phyloP scores from a whole-genome alignment of 768 basidiomycete species.

The Termitomyces sp. region DNA sequence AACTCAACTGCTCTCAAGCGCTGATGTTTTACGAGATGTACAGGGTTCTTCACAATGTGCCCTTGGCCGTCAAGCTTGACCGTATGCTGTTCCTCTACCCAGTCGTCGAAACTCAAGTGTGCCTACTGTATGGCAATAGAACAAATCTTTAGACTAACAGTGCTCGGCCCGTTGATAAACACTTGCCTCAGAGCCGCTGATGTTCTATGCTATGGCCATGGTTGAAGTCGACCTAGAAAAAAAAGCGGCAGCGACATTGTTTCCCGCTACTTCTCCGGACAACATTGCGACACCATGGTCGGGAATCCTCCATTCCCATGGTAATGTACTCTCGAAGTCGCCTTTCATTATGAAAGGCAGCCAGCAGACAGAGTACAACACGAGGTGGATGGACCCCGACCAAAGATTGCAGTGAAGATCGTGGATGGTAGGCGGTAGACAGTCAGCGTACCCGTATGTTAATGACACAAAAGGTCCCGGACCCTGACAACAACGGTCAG shows the following conservation, averaged over 20 bases:
- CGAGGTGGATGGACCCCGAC: neutral
- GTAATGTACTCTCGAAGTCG: neutral
- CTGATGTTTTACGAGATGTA: neutral
- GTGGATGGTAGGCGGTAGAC: neutral
- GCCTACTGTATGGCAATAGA: neutral
- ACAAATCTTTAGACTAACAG: neutral
- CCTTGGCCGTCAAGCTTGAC: neutral
- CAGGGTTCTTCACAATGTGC: neutral
- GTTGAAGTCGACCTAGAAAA: neutral
- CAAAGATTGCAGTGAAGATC: neutral
- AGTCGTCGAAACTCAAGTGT: neutral
- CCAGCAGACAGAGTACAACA: conserved; percentile 4
- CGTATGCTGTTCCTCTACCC: neutral
- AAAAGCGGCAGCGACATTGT: neutral
- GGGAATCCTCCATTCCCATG: conserved; percentile 4
- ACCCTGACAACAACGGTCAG: too few species aligned
- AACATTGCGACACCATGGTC: neutral
- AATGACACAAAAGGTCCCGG: neutral
- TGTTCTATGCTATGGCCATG: neutral
- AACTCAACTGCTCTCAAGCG: neutral
- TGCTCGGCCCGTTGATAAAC: too few species aligned
- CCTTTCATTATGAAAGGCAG: neutral
- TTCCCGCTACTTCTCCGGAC: conserved; percentile 1
- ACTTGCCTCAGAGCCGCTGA: neutral
- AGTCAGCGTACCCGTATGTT: neutral